phyloP scores from a whole-genome alignment of 352 stramenopile species.

The Phytophthora niederhauseri region DNA sequence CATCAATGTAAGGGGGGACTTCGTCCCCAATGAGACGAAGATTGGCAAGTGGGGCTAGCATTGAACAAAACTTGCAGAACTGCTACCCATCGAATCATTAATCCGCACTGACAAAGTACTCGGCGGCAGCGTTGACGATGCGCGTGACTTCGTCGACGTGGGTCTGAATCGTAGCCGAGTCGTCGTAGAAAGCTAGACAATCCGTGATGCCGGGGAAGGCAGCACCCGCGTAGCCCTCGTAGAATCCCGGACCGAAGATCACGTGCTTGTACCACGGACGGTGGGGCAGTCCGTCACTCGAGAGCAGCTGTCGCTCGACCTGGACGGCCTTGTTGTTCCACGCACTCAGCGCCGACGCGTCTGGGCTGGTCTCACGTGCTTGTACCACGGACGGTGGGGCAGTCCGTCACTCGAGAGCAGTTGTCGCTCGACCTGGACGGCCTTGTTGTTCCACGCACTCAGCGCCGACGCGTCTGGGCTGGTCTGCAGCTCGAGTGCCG shows the following conservation, averaged over 20 bases:
- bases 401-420: constrained; percentile 39
- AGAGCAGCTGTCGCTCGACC: constrained; percentile 44
- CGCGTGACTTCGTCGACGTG: constrained; percentile 43
- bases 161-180: constrained; percentile 30
- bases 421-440: constrained; percentile 37
- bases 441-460: constrained; percentile 9
- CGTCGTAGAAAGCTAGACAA: constrained; percentile 40
- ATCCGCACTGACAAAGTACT: constrained; percentile 9
- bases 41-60: no score
- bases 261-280: constrained; percentile 49
- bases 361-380: constrained; percentile 3
- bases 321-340: constrained; percentile 15
- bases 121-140: constrained; percentile 28
- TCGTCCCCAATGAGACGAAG: no score
- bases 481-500: background rate
- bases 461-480: background rate
- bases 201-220: constrained; percentile 51
- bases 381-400: constrained; percentile 43
- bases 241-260: constrained; percentile 25
- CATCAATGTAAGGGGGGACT: no score
- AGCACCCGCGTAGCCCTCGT: constrained; percentile 30
- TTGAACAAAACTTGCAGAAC: no score
- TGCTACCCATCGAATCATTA: background rate
- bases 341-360: background rate
- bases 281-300: constrained; percentile 35